Base-by-base conservation (phyloP, 805 yeast species). In the Blastobotrys peoriensis region DNA sequence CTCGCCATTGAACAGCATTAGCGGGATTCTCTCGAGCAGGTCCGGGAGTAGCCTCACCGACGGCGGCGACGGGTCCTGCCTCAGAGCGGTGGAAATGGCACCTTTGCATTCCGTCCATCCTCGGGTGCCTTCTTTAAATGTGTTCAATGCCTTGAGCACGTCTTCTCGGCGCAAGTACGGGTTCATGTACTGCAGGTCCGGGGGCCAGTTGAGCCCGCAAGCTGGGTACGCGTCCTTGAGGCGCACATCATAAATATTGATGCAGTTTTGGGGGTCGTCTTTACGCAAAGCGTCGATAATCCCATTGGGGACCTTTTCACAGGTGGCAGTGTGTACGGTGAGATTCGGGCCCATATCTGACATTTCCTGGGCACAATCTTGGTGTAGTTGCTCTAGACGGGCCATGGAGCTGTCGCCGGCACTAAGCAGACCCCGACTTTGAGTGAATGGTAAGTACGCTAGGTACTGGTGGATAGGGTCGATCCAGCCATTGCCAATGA, bases 121-220 rank as follows among this genome's bases (percentile, higher is more conserved):
- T 1, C 54, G 35, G 4, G 59, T 59, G 38, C 70, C 64, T 51
- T 53, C 41, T 50, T 57, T 42, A 55, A 59, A 60, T 65, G 67
- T 57, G 62, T 85, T 77, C 56, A 85, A 65, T 9, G 76, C 70
- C 19, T 58, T 47, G 57, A 69, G 70, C 5, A 80, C 83, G 1
- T 65, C 66, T 2, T 59, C 49, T 22, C 69, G 66, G 17, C 62
- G 54, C 47, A 84, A 68, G 53, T 79, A 84, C 3, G 72, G 69
- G 0, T 68, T 66, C 15, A 82, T 76, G 22, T 58, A 44, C 1
- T 57, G 63, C 48, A 83, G 67, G 46, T 73, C 81, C 16, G 73
- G 73, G 0, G 98, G 98, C 98, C 98, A 93, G 61, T 83, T 82
- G 76, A 78, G 71, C 4, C 98, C 98, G 65, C 98, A 93, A 0